Percentiles rank a stretch among this genome's conserved stretches.
These are phyloP conservation scores for Endoconidiophora laricicola DNA, from an alignment of 2,329 filamentous ascomycete genomes.

Conservation along the genomic window DNA sequence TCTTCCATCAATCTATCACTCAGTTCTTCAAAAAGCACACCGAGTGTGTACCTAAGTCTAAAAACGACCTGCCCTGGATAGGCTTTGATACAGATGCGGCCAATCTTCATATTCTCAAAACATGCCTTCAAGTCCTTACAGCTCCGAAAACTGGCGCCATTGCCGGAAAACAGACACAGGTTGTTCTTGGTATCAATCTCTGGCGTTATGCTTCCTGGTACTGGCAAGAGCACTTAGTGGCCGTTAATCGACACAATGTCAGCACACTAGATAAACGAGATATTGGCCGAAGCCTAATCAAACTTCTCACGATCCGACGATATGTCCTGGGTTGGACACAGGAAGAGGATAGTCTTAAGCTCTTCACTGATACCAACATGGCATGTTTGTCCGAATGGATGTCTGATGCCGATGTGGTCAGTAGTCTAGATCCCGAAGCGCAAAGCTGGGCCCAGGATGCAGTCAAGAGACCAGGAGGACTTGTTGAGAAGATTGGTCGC, in stretches of 20 bases:
- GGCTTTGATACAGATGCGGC: slow-evolving; percentile 22
- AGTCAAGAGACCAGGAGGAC: slow-evolving; percentile 17
- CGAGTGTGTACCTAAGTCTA: slow-evolving; percentile 4
- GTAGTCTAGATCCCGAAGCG: slow-evolving; percentile 18
- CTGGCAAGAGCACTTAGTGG: slow-evolving; percentile 27
- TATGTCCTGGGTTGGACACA: slow-evolving; percentile 26
- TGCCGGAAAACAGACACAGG: not conserved
- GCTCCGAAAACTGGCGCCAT: slow-evolving; percentile 14
- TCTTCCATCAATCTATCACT: slow-evolving; percentile 18
- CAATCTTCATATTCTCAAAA: slow-evolving; percentile 23
- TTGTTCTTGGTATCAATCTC: slow-evolving; percentile 9
- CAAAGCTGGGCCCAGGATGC: slow-evolving; percentile 19
- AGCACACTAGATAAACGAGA: slow-evolving; percentile 19
- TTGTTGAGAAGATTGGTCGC: slow-evolving; percentile 24
- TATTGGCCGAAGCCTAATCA: slow-evolving; percentile 21
- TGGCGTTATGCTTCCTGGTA: slow-evolving; percentile 28
- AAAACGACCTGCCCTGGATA: slow-evolving; percentile 16
- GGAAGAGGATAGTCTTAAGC: slow-evolving; percentile 26
- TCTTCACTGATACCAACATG: slow-evolving; percentile 25
- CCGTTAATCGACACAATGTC: slow-evolving; percentile 19
- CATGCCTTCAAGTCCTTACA: slow-evolving; percentile 25
- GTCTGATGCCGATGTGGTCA: slow-evolving; percentile 19
- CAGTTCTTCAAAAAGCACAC: slow-evolving; percentile 15
- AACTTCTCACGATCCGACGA: slow-evolving; percentile 23
- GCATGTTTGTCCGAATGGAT: slow-evolving; percentile 22